Evolutionary conservation across 768 basidiomycete species (phyloP), one percentile per base, ranked within the genome.

Genomic region (Rhodocollybia butyracea): DNA sequence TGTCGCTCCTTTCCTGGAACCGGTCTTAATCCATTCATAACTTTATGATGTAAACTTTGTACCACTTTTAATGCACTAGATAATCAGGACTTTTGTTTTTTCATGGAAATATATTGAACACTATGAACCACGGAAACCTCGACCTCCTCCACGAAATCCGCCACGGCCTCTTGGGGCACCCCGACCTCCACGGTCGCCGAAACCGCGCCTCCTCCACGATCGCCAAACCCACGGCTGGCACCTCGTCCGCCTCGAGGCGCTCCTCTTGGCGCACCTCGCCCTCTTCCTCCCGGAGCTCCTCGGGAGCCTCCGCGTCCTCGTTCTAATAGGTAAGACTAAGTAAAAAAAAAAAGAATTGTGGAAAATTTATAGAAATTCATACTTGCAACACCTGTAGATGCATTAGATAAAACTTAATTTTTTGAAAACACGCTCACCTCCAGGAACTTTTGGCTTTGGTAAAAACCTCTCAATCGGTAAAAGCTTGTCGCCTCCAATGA

Each of bases 401-500:
- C 52, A 21, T 38, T 6, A 26, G 21, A 21, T 11, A 8, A 24
- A 40, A 60, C 48, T 48, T 41, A 48, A 53, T 51, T 39, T 19
- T 62, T 39, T 56, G 47, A 57, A 32, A 56, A 51, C 27, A 60
- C 26, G 69, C 76, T 52, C 62, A 77, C 80, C 89, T 71, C 89
- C 91, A 56, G 72, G 78, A 19, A 79, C 76, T 77, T 97, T 98
- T 51, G 96, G 95, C 75, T 94, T 98, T 7, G 97, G 97, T 59
- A 99, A 76, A 76, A 99, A 99, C 61, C 97, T 78, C 59, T 99
- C 97, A 52, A 98, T 86, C 7, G 97, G 96, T 38, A 99, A 77
- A 51, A 98, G 82, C 73, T 98, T 98, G 76, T 99, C 97, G n/a
- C 88, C 88, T 38, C 85, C 91, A 66, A 99, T 98, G 70, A 91